These are phyloP conservation scores for Phytophthora cryptogea DNA, from an alignment of 352 stramenopile genomes.

Conservation along the genomic window DNA sequence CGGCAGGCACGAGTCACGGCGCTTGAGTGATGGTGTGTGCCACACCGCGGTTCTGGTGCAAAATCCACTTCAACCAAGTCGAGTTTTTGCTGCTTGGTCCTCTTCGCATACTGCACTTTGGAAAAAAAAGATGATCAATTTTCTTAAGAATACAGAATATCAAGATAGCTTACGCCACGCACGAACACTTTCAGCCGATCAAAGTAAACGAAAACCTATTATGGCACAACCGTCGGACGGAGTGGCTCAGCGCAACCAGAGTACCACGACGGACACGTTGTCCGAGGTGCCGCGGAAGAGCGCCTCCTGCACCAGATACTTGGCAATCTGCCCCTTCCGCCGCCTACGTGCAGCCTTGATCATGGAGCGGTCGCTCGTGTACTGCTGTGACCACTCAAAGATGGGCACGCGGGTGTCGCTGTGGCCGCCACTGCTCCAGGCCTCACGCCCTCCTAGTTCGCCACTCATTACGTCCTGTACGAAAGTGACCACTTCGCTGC, in stretches of 20 bases:
- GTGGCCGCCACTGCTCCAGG: constrained; percentile 78
- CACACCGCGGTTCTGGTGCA: constrained; percentile 9
- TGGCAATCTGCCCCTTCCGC: constrained; percentile 91
- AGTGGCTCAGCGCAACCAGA: constrained; percentile 79
- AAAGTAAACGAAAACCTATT: not conserved
- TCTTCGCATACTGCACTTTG: not conserved
- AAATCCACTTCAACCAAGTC: constrained; percentile 22
- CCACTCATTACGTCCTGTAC: constrained; percentile 89
- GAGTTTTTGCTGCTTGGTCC: constrained; percentile 1
- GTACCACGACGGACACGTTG: constrained; percentile 92
- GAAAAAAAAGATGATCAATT: constrained; percentile 6
- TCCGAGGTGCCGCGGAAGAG: constrained; percentile 90
- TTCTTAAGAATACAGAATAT: constrained; percentile 22
- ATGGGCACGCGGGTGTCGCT: constrained; percentile 85
- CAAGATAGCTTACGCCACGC: constrained; percentile 24
- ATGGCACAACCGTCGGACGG: no score
- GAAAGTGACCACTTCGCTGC: constrained; percentile 91
- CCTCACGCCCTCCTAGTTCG: constrained; percentile 78
- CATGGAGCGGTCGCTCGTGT: constrained; percentile 88
- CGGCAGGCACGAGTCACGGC: not conserved
- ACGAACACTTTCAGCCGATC: constrained; percentile 21
- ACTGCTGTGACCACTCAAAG: constrained; percentile 92
- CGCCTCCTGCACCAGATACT: constrained; percentile 92
- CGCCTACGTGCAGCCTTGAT: constrained; percentile 88
- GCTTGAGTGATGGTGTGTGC: constrained; percentile 7